Conservation (phyloP, 2,329 filamentous ascomycete genomes). For the Zasmidium cellare region DNA sequence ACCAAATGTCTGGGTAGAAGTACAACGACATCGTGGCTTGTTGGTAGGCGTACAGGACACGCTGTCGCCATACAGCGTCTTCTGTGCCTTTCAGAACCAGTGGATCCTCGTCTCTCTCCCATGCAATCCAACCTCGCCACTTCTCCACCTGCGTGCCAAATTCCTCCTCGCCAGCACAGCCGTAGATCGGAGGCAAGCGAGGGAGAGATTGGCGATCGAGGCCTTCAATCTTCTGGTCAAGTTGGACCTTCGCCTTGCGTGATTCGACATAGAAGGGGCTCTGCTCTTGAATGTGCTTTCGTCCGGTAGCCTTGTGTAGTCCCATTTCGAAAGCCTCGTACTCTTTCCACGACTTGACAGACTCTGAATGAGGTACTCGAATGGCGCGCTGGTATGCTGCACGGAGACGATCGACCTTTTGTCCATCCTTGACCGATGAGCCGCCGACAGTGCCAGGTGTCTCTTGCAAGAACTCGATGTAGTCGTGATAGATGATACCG, state of each 20-base stretch:
- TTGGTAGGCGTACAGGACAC: conserved; percentile 87
- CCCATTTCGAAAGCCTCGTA: conserved; percentile 96
- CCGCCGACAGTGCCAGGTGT: conserved; percentile 74
- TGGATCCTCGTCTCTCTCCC: conserved; percentile 85
- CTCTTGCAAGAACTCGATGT: conserved; percentile 87
- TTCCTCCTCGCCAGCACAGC: conserved; percentile 83
- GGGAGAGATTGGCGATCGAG: conserved; percentile 77
- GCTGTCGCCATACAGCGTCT: conserved; percentile 73
- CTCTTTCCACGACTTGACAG: conserved; percentile 90
- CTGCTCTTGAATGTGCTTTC: conserved; percentile 90
- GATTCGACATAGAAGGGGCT: conserved; percentile 96
- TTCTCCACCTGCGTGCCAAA: conserved; percentile 80
- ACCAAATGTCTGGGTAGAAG: conserved; percentile 96
- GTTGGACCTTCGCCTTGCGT: conserved; percentile 80
- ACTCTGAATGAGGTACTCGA: conserved; percentile 77
- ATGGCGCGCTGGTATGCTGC: conserved; percentile 92
- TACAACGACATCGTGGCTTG: conserved; percentile 90
- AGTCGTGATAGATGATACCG: conserved; percentile 88
- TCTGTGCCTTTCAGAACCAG: conserved; percentile 79
- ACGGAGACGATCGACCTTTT: conserved; percentile 93
- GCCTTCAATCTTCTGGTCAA: conserved; percentile 83
- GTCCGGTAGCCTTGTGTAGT: conserved; percentile 87
- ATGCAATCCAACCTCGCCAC: conserved; percentile 92
- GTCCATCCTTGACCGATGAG: conserved; percentile 89
- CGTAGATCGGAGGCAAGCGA: conserved; percentile 75